Evolutionary conservation across 2,329 filamentous ascomycete species (phyloP), one percentile per base, ranked within the genome.

Genomic region (Phyllosticta capitalensis): DNA sequence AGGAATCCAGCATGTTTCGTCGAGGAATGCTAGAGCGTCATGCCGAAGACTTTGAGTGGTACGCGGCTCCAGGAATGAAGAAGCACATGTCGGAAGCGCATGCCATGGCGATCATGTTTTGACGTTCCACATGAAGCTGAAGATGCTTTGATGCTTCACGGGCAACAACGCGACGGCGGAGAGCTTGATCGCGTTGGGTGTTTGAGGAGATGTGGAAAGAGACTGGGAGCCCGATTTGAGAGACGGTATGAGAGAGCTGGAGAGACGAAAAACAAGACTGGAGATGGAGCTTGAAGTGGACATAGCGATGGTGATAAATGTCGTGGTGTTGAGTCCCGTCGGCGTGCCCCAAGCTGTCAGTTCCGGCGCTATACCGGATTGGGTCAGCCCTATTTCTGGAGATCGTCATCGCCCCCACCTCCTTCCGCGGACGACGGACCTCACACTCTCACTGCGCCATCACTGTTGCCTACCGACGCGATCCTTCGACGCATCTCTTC

Each of bases 381-480:
- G 1, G 38, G 17, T 45, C 38, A 45, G 38, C 38, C 38, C 38
- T 45, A 45, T 45, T n/a, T 14, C n/a, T 45, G 38, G 38, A 45
- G 38, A 45, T n/a, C 38, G 38, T 45, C 38, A 45, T 45, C 5
- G 38, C 14, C 38, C 38, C 38, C 38, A 45, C 38, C 38, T 19
- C 38, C 38, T 45, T 45, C 38, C 14, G 38, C 38, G 7, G 17
- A n/a, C 38, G 6, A 6, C 12, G 17, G 33, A 2, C 14, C 38
- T n/a, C 14, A 6, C 38, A 6, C 14, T 50, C 38, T 52, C 51
- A 30, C 17, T 26, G 26, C 12, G 49, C 49, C 49, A 14, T 9
- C 49, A 30, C 52, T 59, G 58, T 55, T 59, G 58, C 58, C 58
- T 59, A 38, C 38, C 33, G 17, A 22, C 50, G 17, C 38, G 14